Percentiles rank a stretch among this genome's conserved stretches.
These are phyloP conservation scores for Nakazawaea populi DNA, from an alignment of 805 yeast species.

Conservation along the genomic window DNA sequence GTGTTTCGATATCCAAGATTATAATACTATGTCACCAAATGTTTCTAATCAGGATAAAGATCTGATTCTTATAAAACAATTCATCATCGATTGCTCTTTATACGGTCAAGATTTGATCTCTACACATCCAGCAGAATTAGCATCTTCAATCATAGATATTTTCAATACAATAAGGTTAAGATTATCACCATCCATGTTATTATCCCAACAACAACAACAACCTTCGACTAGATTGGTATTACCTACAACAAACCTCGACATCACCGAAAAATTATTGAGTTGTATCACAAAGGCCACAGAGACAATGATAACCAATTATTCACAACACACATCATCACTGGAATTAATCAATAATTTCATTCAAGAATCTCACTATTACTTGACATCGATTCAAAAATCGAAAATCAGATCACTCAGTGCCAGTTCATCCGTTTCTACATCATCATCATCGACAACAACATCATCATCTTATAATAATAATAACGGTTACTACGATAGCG, in stretches of 20 bases:
- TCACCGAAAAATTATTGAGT: conserved; percentile 2
- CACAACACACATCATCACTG: not conserved
- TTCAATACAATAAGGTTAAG: conserved; percentile 4
- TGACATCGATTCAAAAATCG: conserved; percentile 7
- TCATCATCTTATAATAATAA: not conserved
- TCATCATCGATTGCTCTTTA: conserved; percentile 40
- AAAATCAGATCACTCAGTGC: conserved; percentile 7
- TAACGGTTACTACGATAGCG: conserved; percentile 4
- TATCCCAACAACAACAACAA: not conserved
- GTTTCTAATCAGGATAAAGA: conserved; percentile 23
- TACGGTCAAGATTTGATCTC: conserved; percentile 42
- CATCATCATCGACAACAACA: not conserved
- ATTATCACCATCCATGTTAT: conserved; percentile 4
- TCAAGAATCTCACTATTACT: conserved; percentile 5
- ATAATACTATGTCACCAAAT: conserved; percentile 32
- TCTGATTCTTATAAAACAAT: conserved; percentile 42
- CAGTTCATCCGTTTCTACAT: not conserved
- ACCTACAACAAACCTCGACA: conserved; percentile 5
- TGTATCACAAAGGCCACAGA: conserved; percentile 4
- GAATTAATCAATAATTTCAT: conserved; percentile 6
- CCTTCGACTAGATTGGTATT: conserved; percentile 2
- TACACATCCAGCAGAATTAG: conserved; percentile 23
- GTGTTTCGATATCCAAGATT: conserved; percentile 34
- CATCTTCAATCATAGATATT: conserved; percentile 11
- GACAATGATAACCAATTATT: not conserved